Evolutionary conservation across 352 stramenopile species (phyloP).

Genomic region (Phytophthora idaei): DNA sequence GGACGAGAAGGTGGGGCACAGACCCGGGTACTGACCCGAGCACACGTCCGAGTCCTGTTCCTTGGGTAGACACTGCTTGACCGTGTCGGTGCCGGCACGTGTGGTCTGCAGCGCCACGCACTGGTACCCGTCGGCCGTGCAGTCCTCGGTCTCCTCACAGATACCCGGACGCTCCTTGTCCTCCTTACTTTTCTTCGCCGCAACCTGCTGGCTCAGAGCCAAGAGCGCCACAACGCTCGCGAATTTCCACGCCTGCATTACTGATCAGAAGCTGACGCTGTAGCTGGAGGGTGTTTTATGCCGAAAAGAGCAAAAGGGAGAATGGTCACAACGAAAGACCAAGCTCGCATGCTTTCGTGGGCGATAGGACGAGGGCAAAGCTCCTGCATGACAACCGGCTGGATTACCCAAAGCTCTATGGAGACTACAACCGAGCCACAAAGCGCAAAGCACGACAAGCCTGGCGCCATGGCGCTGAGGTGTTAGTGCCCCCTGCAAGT

Average conservation of each 20-base stretch:
- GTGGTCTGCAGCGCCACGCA: slow-evolving; percentile 78
- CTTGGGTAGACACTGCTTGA: slow-evolving; percentile 80
- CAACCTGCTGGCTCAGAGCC: slow-evolving; percentile 41
- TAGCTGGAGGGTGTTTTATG: slow-evolving; percentile 18
- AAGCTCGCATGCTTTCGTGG: slow-evolving; percentile 11
- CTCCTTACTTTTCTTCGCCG: slow-evolving; percentile 24
- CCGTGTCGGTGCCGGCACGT: slow-evolving; percentile 52
- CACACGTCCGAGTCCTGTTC: slow-evolving; percentile 63
- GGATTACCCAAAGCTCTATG: slow-evolving; percentile 31
- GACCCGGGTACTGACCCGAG: slow-evolving; percentile 62
- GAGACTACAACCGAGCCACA: slow-evolving; percentile 30
- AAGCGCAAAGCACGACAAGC: slow-evolving; percentile 36
- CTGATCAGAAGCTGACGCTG: slow-evolving; percentile 17
- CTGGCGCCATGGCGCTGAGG: slow-evolving; percentile 22
- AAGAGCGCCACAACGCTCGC: slow-evolving; percentile 37
- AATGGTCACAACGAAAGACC: slow-evolving; percentile 22
- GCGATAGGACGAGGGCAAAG: slow-evolving; percentile 35
- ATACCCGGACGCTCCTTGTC: slow-evolving; percentile 45
- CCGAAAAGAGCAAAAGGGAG: slow-evolving; percentile 31
- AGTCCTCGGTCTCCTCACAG: slow-evolving; percentile 69
- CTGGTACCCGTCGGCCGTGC: slow-evolving; percentile 55
- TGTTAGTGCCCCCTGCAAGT: slow-evolving; percentile 22
- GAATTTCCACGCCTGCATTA: slow-evolving; percentile 53
- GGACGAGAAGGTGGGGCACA: slow-evolving; percentile 75
- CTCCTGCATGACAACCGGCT: slow-evolving; percentile 15